These are phyloP conservation scores for Claviceps spartinae DNA, from an alignment of 2,329 filamentous ascomycete species.

Conservation along the genomic window DNA sequence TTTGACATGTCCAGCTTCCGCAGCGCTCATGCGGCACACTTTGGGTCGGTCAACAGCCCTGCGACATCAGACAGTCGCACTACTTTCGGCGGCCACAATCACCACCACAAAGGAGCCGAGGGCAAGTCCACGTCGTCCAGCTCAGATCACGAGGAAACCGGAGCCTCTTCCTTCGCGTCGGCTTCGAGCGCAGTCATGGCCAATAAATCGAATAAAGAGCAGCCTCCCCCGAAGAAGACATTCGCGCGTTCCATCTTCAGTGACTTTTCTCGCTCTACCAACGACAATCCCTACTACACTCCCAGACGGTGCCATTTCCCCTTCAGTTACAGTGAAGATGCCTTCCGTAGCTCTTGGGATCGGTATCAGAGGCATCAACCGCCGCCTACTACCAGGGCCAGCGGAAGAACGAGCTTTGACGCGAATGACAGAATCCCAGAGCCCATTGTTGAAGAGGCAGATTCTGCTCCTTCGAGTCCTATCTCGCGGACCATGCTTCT, in stretches of 20 bases:
- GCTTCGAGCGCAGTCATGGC: neutral
- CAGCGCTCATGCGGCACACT: neutral
- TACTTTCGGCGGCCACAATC: neutral
- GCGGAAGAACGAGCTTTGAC: neutral
- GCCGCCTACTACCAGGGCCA: neutral
- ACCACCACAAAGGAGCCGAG: neutral
- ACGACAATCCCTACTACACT: conserved; percentile 22
- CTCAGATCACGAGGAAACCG: neutral
- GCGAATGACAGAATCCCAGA: conserved; percentile 13
- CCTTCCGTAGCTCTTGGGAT: conserved; percentile 1
- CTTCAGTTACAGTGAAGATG: conserved; percentile 1
- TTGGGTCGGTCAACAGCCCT: neutral
- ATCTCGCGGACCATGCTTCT: conserved; percentile 14
- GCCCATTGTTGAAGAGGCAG: conserved; percentile 23
- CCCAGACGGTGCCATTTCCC: conserved; percentile 12
- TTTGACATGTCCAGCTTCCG: conserved; percentile 2
- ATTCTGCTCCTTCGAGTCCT: conserved; percentile 14
- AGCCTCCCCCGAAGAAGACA: neutral
- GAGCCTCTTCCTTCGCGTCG: conserved; percentile 1
- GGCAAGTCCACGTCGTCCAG: neutral
- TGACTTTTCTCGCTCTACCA: conserved; percentile 16
- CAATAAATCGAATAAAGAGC: neutral
- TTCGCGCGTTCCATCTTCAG: conserved; percentile 4
- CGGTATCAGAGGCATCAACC: neutral
- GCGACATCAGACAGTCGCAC: neutral